Base-by-base conservation (phyloP, 176 grass and related monocot species). In the Lolium rigidum region DNA sequence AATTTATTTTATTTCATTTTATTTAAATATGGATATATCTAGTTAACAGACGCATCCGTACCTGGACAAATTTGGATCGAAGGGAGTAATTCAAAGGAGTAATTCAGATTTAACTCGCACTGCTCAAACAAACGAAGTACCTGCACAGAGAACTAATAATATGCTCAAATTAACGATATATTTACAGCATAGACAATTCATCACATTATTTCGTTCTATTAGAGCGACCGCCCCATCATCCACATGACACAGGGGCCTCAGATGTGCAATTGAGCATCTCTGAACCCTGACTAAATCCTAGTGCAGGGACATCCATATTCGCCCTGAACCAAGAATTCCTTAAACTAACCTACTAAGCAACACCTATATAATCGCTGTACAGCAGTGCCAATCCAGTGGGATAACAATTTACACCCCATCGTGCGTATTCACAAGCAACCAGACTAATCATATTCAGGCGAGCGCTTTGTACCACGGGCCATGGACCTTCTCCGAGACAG, bases 401-500 rank as follows among this genome's bases (percentile, higher is more conserved):
- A 68, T 62, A 84, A 49, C 37, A 88, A 85, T 84, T 85, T 70
- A 74, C 77, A 85, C 1, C 68, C 31, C 21, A 64, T 60, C 39
- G 7, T 62, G 20, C 18, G 76, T 84, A 89, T 90, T 79, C 85
- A 90, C 80, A 90, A 49, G 21, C 21, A 43, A 80, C n/a, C 46
- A 65, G 51, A 65, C 39, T 8, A 20, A 61, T 90, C 83, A 87
- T 26, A 91, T 83, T 90, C 80, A 86, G 25, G 83, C 82, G 65
- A 88, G 81, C 8, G 83, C 83, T 39, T 86, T 88, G 76, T 98
- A 98, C 95, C 95, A 98, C 6, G 84, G 91, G 9, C 90, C 91
- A 28, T 98, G 93, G 55, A 95, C 93, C 26, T 85, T 77, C 77
- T 81, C 84, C 1, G 96, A 92, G n/a, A 92, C 66, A 0, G 81